Evolutionary conservation across 805 yeast species (phyloP), one percentile per base, ranked within the genome.

Genomic region (Wickerhamiella cacticola): DNA sequence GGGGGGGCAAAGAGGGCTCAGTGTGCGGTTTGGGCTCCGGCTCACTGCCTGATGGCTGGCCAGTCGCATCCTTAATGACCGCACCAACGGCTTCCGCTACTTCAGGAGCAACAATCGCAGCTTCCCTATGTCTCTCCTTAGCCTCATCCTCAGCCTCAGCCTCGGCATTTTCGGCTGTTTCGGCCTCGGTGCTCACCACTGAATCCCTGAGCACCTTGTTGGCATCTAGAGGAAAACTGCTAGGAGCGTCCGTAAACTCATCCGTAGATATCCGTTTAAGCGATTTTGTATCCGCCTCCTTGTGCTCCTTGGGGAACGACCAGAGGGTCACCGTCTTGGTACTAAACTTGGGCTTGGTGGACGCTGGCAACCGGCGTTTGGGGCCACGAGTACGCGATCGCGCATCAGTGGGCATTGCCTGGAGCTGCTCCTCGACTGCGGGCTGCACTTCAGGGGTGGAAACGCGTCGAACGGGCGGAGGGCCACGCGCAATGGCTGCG

Each of bases 341-440:
- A 3, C 48, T 38, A 48, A 51, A 53, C 16, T 45, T 47, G 8
- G 56, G 50, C 50, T 59, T 57, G 15, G 63, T 64, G 16, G 46
- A 48, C 3, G 58, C 55, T 9, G 67, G 67, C 7, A 62, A 56
- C 8, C 65, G 54, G 6, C 66, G 54, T 10, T 48, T 48, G 5
- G 66, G 63, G 1, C 64, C 66, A 19, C 53, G 54, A 5, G 58
- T 59, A 4, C 64, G 47, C 1, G 59, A 53, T 8, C 59, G 50
- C 5, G 55, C 50, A 12, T 34, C 34, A 18, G 53, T 29, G 3
- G 50, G 45, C 38, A 44, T 38, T 16, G 45, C 31, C 9, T 36
- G 16, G 19, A 42, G 35, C 33, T 38, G 41, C 24, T 35, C 19
- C 15, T 42, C 44, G 28, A 4, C 7, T 22, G 22, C 29, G 54